Conservation (phyloP, 148 eudicot species). For the Nyssa sinensis region DNA sequence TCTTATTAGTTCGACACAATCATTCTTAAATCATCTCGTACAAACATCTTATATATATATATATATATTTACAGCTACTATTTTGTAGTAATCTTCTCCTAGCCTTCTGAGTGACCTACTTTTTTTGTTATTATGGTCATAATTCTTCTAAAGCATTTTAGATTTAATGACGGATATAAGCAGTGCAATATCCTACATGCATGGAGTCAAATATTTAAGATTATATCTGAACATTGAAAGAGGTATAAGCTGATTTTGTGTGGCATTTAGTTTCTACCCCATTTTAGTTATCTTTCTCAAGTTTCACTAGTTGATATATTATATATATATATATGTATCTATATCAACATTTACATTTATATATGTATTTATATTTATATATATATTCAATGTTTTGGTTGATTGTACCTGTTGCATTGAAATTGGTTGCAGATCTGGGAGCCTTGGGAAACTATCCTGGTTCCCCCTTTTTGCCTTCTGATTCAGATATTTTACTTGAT, state of each 20-base stretch:
- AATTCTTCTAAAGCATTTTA: not conserved
- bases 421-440: conserved; percentile 73
- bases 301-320: too few species aligned
- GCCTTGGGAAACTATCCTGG: conserved; percentile 95
- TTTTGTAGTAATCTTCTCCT: not conserved
- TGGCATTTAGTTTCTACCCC: not conserved
- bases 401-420: conserved; percentile 4
- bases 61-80: not conserved
- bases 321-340: too few species aligned
- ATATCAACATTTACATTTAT: not conserved
- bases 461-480: conserved; percentile 90
- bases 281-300: too few species aligned
- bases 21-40: not conserved
- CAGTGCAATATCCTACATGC: not conserved
- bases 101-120: not conserved
- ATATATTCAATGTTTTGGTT: not conserved
- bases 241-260: not conserved
- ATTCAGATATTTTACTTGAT: conserved; percentile 84
- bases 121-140: too few species aligned
- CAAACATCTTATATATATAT: not conserved
- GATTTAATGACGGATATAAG: not conserved
- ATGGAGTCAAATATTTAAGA: not conserved
- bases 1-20: too few species aligned
- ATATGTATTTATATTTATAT: not conserved
- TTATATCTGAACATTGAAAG: not conserved